A percentile compares a stretch with the other conserved stretches of the same genome.
Evolutionary conservation across 805 yeast species (phyloP).

Genomic region (Kazachstania psychrophila): DNA sequence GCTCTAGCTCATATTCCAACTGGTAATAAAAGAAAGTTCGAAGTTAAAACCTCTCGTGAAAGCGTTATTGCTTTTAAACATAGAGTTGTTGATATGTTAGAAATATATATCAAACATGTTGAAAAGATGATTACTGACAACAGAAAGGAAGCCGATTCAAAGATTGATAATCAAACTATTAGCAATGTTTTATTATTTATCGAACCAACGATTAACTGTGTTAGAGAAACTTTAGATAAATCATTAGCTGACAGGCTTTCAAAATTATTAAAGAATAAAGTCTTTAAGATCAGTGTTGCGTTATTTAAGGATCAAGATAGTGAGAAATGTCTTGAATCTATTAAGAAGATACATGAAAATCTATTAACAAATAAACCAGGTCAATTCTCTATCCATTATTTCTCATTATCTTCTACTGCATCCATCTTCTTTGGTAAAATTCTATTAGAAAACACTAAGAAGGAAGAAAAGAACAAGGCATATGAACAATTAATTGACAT

Average conservation of each 20-base stretch:
- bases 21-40: constrained; percentile 62
- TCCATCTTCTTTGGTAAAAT: constrained; percentile 50
- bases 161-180: constrained; percentile 1
- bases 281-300: constrained; percentile 41
- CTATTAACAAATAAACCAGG: constrained; percentile 31
- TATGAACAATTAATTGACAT: constrained; percentile 42
- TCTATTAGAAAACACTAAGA: constrained; percentile 29
- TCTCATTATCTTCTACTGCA: constrained; percentile 49
- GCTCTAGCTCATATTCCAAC: constrained; percentile 46
- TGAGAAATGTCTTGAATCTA: constrained; percentile 16
- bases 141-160: constrained; percentile 1
- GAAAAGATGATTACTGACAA: constrained; percentile 11
- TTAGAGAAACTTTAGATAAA: constrained; percentile 60
- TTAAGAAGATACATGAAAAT: constrained; percentile 37
- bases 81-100: constrained; percentile 69
- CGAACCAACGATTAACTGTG: constrained; percentile 49
- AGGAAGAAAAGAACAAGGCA: constrained; percentile 26
- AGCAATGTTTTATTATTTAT: constrained; percentile 35
- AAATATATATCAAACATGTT: constrained; percentile 46
- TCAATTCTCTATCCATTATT: constrained; percentile 31
- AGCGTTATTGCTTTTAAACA: constrained; percentile 71
- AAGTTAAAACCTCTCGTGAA: constrained; percentile 70
- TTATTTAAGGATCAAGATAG: constrained; percentile 13
- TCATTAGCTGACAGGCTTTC: constrained; percentile 66
- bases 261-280: constrained; percentile 51